A percentile compares a stretch with the other conserved stretches of the same genome.
phyloP scores from a whole-genome alignment of 495 filamentous ascomycete species.

The Chaetomium fimeti region DNA sequence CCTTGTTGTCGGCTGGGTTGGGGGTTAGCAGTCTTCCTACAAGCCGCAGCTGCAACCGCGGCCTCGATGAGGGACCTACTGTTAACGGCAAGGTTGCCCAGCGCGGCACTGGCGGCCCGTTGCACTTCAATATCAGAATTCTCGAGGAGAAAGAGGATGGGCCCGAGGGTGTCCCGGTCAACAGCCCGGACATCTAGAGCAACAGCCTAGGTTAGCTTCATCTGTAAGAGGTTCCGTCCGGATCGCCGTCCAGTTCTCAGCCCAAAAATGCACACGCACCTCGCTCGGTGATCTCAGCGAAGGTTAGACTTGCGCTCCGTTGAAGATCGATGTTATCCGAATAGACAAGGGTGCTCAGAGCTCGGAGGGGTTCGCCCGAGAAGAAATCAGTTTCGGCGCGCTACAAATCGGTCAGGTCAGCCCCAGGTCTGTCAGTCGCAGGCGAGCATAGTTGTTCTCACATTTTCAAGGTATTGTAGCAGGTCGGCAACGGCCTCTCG shows the following conservation, averaged over 20 bases:
- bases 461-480: constrained; percentile 92
- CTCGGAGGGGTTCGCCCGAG: constrained; percentile 90
- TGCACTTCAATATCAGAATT: constrained; percentile 97
- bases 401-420: constrained; percentile 46
- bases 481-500: constrained; percentile 96
- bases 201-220: constrained; percentile 25
- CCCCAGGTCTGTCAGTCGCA: constrained; percentile 18
- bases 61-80: constrained; percentile 54
- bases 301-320: constrained; percentile 94
- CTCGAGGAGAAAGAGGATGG: constrained; percentile 91
- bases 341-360: constrained; percentile 91
- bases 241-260: not conserved
- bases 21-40: constrained; percentile 46
- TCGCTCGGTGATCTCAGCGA: constrained; percentile 98
- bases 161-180: constrained; percentile 88
- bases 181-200: constrained; percentile 88
- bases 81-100: constrained; percentile 96
- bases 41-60: not conserved
- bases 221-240: not conserved
- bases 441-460: constrained; percentile 43
- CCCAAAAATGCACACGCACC: constrained; percentile 56
- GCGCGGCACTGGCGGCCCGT: constrained; percentile 89
- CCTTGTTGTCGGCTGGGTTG: constrained; percentile 88
- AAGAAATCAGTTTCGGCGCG: constrained; percentile 97
- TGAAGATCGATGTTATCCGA: constrained; percentile 99